Percentiles rank a stretch among this genome's conserved stretches.
phyloP scores from a whole-genome alignment of 1,284 basidiomycete species.

The Veloporphyrellus conicus region DNA sequence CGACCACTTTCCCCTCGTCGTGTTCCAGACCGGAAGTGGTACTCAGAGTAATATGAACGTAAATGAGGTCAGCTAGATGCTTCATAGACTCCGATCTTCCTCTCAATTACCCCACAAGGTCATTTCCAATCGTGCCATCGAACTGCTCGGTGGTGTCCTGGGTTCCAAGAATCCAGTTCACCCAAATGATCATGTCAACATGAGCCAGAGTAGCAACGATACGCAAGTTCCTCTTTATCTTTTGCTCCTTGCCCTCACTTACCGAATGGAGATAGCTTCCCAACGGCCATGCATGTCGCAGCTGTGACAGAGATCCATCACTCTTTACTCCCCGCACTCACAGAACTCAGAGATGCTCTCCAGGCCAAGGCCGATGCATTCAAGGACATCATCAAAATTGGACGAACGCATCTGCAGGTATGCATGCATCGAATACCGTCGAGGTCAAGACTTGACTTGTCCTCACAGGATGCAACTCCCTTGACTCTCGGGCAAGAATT shows the following conservation, averaged over 20 bases:
- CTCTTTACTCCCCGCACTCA: conserved; percentile 82
- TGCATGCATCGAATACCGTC: conserved; percentile 1
- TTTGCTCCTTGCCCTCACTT: conserved; percentile 1
- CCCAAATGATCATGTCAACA: conserved; percentile 99
- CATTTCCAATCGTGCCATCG: conserved; percentile 97
- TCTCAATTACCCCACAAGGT: conserved; percentile 50
- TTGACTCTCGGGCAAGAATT: conserved; percentile 98
- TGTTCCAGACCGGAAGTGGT: conserved; percentile 98
- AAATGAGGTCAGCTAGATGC: conserved; percentile 69
- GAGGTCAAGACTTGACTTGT: background rate
- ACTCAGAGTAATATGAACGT: conserved; percentile 99
- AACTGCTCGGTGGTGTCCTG: conserved; percentile 91
- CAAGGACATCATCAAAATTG: conserved; percentile 95
- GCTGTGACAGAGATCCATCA: conserved; percentile 86
- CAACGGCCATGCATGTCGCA: conserved; percentile 98
- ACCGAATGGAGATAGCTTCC: conserved; percentile 66
- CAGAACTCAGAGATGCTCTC: conserved; percentile 79
- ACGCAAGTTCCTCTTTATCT: conserved; percentile 52
- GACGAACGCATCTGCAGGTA: conserved; percentile 92
- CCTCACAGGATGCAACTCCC: conserved; percentile 85
- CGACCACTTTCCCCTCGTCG: conserved; percentile 96
- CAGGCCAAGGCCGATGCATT: conserved; percentile 80
- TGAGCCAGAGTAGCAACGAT: conserved; percentile 98
- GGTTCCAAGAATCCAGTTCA: conserved; percentile 98
- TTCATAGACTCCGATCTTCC: background rate